Evolutionary conservation across 192 early-diverging fungal genomes (phyloP), one percentile per base, ranked within the genome.

Genomic region (Coemansia sp.): DNA sequence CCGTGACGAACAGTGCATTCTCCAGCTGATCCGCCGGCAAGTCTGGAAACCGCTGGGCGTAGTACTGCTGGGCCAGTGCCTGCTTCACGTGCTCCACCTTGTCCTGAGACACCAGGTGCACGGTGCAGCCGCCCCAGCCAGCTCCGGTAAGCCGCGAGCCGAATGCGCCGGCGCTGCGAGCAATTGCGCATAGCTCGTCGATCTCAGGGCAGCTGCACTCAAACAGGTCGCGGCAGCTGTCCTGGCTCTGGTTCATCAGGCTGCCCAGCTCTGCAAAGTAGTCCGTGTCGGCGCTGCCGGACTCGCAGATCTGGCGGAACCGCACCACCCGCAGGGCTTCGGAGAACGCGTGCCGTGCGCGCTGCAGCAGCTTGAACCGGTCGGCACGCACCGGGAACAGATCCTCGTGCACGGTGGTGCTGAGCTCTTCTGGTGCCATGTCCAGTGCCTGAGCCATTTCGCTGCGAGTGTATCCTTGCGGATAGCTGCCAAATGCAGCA

Each of bases 91-190:
- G 43, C 9, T 79, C 67, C 3, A 90, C 83, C 11, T 77, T 69
- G 38, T 83, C 76, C 51, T 81, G 54, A 7, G 16, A 36, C 89
- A 92, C 85, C 34, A 96, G 71, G 40, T 84, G 85, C 16, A 96
- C 93, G 0, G 90, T 87, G 67, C 91, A 90, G 8, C 92, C 90
- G 41, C 90, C 90, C 92, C 91, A 95, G 11, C 96, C 96, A 37
- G 96, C 96, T 11, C 96, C 93, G 3, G 93, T 95, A 40, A 96
- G 79, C 21, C 94, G 75, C 23, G 90, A 88, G 18, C 94, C 94
- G 51, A 82, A 73, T 8, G 92, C 84, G 6, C 93, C 93, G 11
- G 84, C 64, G 9, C 58, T 56, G 32, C 81, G 80, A 28, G 84
- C 86, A 60, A 91, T 62, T 1, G 40, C 37, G 16, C 84, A 85